A percentile compares a stretch with the other conserved stretches of the same genome.
Conservation (phyloP, 306 rosid species). For the Cercis canadensis region DNA sequence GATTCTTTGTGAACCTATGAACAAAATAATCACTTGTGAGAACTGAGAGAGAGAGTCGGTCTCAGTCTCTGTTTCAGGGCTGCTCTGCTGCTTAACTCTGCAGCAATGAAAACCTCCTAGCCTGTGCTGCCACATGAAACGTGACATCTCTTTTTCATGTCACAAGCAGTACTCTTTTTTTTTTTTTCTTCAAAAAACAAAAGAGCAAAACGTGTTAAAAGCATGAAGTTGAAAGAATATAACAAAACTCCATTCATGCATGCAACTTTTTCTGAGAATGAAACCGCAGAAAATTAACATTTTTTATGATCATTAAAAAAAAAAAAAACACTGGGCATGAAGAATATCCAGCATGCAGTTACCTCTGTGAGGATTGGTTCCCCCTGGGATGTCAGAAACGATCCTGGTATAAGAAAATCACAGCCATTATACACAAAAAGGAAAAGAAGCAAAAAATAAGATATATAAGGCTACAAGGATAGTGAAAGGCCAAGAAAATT, state of each 20-base stretch:
- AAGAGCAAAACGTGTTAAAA: too few species aligned
- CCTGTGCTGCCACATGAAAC: neutral
- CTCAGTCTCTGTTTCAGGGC: neutral
- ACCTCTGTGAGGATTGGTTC: constrained; percentile 71
- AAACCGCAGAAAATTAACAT: neutral
- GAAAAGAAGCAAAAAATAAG: neutral
- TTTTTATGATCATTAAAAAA: too few species aligned
- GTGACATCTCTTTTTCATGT: neutral
- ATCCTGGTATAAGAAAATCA: constrained; percentile 55
- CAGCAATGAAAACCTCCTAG: neutral
- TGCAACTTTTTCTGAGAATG: neutral
- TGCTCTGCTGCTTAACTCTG: too few species aligned
- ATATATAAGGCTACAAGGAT: too few species aligned
- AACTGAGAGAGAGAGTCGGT: neutral
- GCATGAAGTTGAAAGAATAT: too few species aligned
- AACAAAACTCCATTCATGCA: constrained; percentile 4
- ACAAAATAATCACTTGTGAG: neutral
- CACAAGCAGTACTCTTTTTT: neutral
- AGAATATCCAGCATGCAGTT: neutral
- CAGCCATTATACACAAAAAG: neutral
- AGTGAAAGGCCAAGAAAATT: too few species aligned
- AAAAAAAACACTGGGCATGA: too few species aligned
- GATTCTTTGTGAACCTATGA: constrained; percentile 6
- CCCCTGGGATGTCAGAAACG: constrained; percentile 83
- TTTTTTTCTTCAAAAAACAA: too few species aligned